Evolutionary conservation across 2,329 filamentous ascomycete species (phyloP).

Genomic region (Aspergillus amoenus): DNA sequence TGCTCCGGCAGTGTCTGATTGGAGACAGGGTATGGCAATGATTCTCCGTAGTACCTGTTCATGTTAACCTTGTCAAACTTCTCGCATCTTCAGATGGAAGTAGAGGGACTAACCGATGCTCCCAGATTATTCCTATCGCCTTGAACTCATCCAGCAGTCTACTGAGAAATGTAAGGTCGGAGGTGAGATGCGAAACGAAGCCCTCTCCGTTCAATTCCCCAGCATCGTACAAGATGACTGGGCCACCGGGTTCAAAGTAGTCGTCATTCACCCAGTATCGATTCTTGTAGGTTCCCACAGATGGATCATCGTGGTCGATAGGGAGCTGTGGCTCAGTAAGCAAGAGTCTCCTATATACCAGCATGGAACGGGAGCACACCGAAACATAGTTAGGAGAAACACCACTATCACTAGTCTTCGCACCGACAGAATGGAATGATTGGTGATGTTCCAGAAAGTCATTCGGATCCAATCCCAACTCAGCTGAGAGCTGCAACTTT

Average conservation of each 20-base stretch:
- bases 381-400: slow-evolving; percentile 17
- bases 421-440: slow-evolving; percentile 15
- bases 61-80: neutral
- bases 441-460: slow-evolving; percentile 11
- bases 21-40: slow-evolving; percentile 38
- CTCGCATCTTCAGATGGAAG: neutral
- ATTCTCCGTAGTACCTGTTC: slow-evolving; percentile 44
- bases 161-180: slow-evolving; percentile 27
- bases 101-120: slow-evolving; percentile 39
- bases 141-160: slow-evolving; percentile 35
- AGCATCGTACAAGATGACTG: slow-evolving; percentile 50
- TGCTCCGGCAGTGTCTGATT: slow-evolving; percentile 38
- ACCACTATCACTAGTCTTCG: neutral
- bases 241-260: slow-evolving; percentile 56
- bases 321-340: slow-evolving; percentile 17
- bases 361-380: slow-evolving; percentile 8
- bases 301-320: slow-evolving; percentile 31
- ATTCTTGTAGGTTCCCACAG: slow-evolving; percentile 53
- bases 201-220: slow-evolving; percentile 45
- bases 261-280: slow-evolving; percentile 55
- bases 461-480: slow-evolving; percentile 21
- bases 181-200: slow-evolving; percentile 10
- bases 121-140: slow-evolving; percentile 43
- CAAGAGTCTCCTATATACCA: neutral
- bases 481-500: slow-evolving; percentile 20